phyloP scores from a whole-genome alignment of 2,329 filamentous ascomycete genomes.

The Nigrospora oryzae region DNA sequence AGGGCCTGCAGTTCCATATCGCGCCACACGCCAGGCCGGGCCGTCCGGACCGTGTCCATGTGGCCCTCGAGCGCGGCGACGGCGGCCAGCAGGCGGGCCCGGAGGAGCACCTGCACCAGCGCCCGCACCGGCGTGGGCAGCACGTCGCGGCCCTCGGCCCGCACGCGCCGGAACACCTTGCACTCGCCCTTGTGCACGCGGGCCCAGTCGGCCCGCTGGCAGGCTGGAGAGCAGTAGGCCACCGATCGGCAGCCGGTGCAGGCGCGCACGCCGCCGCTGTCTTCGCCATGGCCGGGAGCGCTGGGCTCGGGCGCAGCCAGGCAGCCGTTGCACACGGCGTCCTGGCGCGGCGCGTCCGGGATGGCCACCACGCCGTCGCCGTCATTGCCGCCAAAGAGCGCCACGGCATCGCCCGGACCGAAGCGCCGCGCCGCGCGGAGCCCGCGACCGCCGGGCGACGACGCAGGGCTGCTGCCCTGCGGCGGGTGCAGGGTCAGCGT shows the following conservation, averaged over 20 bases:
- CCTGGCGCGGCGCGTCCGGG: slow-evolving; percentile 32
- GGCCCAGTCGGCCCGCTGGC: slow-evolving; percentile 47
- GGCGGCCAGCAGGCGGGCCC: slow-evolving; percentile 20
- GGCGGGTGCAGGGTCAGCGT: slow-evolving; percentile 4
- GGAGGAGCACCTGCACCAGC: slow-evolving; percentile 40
- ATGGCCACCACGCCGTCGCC: slow-evolving; percentile 34
- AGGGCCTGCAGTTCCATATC: slow-evolving; percentile 41
- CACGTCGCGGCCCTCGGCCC: slow-evolving; percentile 21
- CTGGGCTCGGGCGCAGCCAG: slow-evolving; percentile 18
- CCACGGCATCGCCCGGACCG: slow-evolving; percentile 35
- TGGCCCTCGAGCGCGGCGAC: slow-evolving; percentile 38
- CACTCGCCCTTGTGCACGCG: slow-evolving; percentile 47
- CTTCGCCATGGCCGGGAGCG: slow-evolving; percentile 5
- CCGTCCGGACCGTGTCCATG: slow-evolving; percentile 20
- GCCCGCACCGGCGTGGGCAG: slow-evolving; percentile 49
- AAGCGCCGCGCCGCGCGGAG: slow-evolving; percentile 34
- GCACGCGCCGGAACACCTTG: slow-evolving; percentile 30
- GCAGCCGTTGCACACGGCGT: slow-evolving; percentile 40
- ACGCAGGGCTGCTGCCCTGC: background rate
- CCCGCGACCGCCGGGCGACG: slow-evolving; percentile 29
- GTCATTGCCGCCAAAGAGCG: slow-evolving; percentile 29
- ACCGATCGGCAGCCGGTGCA: slow-evolving; percentile 46
- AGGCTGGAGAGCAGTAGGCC: slow-evolving; percentile 44
- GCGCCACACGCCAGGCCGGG: slow-evolving; percentile 22
- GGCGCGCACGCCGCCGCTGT: slow-evolving; percentile 13